Evolutionary conservation across 176 grass and related monocot species (phyloP).

Genomic region (Musa schizocarpa): DNA sequence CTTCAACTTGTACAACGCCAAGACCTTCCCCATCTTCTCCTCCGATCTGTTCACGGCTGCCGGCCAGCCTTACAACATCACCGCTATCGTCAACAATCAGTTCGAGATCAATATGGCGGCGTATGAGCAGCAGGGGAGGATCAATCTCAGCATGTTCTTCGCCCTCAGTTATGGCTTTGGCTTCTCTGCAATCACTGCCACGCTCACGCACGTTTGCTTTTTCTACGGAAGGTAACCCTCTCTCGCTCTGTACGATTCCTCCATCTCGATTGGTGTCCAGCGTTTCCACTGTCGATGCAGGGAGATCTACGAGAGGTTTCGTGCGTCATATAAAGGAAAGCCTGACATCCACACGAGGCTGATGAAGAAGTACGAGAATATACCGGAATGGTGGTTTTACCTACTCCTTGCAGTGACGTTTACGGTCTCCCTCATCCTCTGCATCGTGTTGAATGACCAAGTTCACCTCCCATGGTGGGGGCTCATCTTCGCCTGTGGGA

Average conservation of each 20-base stretch:
- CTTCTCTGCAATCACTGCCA: slow-evolving; percentile 73
- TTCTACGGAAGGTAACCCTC: slow-evolving; percentile 65
- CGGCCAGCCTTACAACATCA: slow-evolving; percentile 51
- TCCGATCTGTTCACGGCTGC: slow-evolving; percentile 41
- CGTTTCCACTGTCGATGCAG: slow-evolving; percentile 16
- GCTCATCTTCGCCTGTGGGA: slow-evolving; percentile 53
- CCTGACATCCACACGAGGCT: slow-evolving; percentile 75
- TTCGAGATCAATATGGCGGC: slow-evolving; percentile 61
- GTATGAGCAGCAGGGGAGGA: slow-evolving; percentile 48
- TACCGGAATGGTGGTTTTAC: slow-evolving; percentile 87
- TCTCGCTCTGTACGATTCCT: neutral
- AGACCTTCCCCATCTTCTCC: slow-evolving; percentile 67
- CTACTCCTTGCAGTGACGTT: slow-evolving; percentile 26
- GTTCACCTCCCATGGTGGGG: slow-evolving; percentile 91
- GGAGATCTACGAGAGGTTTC: slow-evolving; percentile 62
- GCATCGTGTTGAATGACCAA: slow-evolving; percentile 59
- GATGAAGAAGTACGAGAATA: slow-evolving; percentile 73
- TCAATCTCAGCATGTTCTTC: slow-evolving; percentile 75
- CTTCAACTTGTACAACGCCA: slow-evolving; percentile 51
- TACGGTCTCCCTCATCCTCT: slow-evolving; percentile 41
- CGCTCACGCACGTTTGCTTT: slow-evolving; percentile 48
- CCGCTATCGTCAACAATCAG: slow-evolving; percentile 57
- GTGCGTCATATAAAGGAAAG: slow-evolving; percentile 46
- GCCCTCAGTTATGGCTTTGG: slow-evolving; percentile 61
- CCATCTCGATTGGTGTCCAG: neutral